Conservation (phyloP, 148 eudicot genomes). For the Rhododendron ovatum region DNA sequence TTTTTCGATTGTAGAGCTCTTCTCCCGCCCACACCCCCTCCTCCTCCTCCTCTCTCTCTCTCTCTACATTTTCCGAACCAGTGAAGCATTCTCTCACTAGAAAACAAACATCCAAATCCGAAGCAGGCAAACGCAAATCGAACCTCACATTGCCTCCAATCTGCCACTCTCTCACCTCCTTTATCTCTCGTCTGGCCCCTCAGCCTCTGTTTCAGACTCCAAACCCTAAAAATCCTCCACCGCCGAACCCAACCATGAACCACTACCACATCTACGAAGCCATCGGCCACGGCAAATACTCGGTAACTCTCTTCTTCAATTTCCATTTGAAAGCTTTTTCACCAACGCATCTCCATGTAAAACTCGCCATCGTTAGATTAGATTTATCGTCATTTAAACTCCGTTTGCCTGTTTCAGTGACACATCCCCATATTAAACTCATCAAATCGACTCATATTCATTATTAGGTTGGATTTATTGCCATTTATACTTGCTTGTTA, state of each 20-base stretch:
- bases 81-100: background rate
- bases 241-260: constrained; percentile 39
- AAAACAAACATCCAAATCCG: background rate
- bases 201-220: background rate
- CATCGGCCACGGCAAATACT: constrained; percentile 78
- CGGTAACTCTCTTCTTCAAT: constrained; percentile 39
- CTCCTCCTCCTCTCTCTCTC: constrained; percentile 8
- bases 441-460: background rate
- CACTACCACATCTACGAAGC: constrained; percentile 89
- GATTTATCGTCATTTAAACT: background rate
- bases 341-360: background rate
- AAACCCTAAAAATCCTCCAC: constrained; percentile 13
- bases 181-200: background rate
- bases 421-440: background rate
- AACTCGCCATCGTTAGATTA: background rate
- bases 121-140: background rate
- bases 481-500: background rate
- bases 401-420: background rate
- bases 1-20: constrained; percentile 3
- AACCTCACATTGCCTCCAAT: background rate
- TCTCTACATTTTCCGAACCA: background rate
- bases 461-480: background rate
- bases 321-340: background rate
- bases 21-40: constrained; percentile 6
- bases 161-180: background rate